Percentiles rank a stretch among this genome's conserved stretches.
These are phyloP conservation scores for Coemansia sp. DNA, from an alignment of 192 early-diverging fungal species.

Conservation along the genomic window DNA sequence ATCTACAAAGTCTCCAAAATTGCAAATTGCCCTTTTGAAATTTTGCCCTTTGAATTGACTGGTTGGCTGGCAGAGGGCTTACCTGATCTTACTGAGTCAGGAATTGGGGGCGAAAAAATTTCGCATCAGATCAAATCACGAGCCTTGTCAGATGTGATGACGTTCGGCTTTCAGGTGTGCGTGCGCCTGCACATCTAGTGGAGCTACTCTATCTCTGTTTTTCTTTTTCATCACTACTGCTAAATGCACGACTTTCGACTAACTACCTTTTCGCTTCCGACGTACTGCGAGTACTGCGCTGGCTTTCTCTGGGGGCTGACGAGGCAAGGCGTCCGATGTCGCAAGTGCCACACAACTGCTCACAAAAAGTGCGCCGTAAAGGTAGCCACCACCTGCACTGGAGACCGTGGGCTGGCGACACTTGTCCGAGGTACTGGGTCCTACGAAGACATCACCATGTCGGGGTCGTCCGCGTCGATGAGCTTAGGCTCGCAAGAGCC, in stretches of 20 bases:
- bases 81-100: background rate
- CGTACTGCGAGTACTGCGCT: conserved; percentile 67
- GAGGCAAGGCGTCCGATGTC: conserved; percentile 65
- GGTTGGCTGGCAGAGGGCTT: background rate
- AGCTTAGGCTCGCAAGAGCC: background rate
- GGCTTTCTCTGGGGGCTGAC: conserved; percentile 71
- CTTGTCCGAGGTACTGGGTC: conserved; percentile 17
- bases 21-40: background rate
- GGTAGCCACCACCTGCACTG: conserved; percentile 30
- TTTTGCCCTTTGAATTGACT: conserved; percentile 3
- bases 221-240: background rate
- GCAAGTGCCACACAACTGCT: conserved; percentile 55
- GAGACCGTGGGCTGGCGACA: conserved; percentile 40
- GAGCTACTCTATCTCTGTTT: background rate
- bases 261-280: conserved; percentile 59
- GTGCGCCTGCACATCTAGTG: background rate
- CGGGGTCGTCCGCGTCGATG: background rate
- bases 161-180: background rate
- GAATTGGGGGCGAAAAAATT: conserved; percentile 12
- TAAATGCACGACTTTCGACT: conserved; percentile 61
- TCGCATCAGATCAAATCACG: conserved; percentile 8
- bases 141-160: background rate
- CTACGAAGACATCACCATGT: background rate
- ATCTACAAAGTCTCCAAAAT: background rate
- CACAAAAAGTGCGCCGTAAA: conserved; percentile 60